These are phyloP conservation scores for Monoraphidium neglectum DNA, from an alignment of 139 green algal genomes.

Conservation along the genomic window DNA sequence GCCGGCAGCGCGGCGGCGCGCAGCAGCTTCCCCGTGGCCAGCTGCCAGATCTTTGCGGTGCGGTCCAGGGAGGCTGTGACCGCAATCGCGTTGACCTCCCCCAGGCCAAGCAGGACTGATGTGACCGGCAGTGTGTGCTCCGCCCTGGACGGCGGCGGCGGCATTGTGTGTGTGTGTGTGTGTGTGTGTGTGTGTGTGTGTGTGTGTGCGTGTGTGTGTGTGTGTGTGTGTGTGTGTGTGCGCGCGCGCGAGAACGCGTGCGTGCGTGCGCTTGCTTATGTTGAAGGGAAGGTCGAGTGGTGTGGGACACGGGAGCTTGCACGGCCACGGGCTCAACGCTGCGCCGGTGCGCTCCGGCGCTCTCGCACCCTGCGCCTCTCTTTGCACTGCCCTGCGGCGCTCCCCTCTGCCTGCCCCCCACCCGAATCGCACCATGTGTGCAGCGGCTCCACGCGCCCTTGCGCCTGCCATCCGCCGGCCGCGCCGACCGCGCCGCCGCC, in stretches of 20 bases:
- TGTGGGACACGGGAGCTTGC: too few species aligned
- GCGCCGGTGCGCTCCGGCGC: neutral
- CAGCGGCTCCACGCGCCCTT: slow-evolving; percentile 49
- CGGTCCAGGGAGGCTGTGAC: slow-evolving; percentile 75
- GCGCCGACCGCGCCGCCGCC: slow-evolving; percentile 2
- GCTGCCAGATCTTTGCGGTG: slow-evolving; percentile 68
- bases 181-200: slow-evolving; percentile 1
- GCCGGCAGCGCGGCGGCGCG: slow-evolving; percentile 59
- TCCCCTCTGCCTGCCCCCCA: too few species aligned
- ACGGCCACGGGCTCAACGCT: too few species aligned
- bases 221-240: too few species aligned
- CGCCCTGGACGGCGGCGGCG: slow-evolving; percentile 51
- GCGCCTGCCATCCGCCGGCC: too few species aligned
- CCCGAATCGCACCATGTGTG: slow-evolving; percentile 62
- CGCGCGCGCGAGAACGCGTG: neutral
- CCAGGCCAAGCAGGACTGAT: slow-evolving; percentile 52
- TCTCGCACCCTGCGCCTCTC: neutral
- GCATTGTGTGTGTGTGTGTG: slow-evolving; percentile 1
- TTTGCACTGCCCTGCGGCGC: too few species aligned
- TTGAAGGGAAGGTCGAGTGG: too few species aligned
- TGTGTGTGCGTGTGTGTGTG: neutral
- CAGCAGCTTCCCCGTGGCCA: slow-evolving; percentile 64
- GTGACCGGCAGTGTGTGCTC: slow-evolving; percentile 89
- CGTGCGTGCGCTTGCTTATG: neutral
- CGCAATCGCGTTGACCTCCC: slow-evolving; percentile 56